Evolutionary conservation across 2,329 filamentous ascomycete genomes (phyloP), one percentile per base, ranked within the genome.

Genomic region (Ceratocystis diversiconidia): DNA sequence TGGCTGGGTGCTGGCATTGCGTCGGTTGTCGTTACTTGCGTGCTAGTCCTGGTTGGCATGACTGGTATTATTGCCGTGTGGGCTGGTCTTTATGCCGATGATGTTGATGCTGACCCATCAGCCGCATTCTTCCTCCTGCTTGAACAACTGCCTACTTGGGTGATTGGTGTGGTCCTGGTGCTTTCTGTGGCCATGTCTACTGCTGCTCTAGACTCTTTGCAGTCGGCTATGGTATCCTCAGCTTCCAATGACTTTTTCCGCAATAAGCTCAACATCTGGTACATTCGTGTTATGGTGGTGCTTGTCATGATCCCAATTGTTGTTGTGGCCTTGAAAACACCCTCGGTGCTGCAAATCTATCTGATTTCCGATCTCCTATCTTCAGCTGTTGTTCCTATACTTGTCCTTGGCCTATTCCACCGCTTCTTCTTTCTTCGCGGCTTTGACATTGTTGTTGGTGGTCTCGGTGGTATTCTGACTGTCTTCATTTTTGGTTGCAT

Each of bases 191-290:
- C 84, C 8, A 81, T 94, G 63, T 88, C 84, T 71, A 90, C 87
- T 2, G 86, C 89, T 0, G 85, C 89, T 0, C 92, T 94, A 69
- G 89, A 94, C 77, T 87, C 82, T 68, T 79, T 92, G 46, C 90
- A 92, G 75, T 88, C 85, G 1, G 87, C 89, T 70, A 91, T 94
- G 86, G 86, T 92, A 6, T 90, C 87, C n/a, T 88, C 87, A 0
- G 87, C 86, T 15, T 90, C 87, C 69, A 92, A 92, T 76, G 89
- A 94, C 72, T 75, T 94, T 15, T 92, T 92, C 80, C 85, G 89
- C 71, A 94, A 94, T 79, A 83, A 82, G 67, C 82, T 94, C 65
- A 86, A 85, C 71, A 82, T 92, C 69, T 89, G 88, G 83, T 82
- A 79, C 73, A 87, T 92, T 70, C 86, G 89, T 60, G 79, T 72